Percentiles rank a stretch among this genome's conserved stretches.
Conservation (phyloP, 2,329 filamentous ascomycete species). For the Colletotrichum sp. region DNA sequence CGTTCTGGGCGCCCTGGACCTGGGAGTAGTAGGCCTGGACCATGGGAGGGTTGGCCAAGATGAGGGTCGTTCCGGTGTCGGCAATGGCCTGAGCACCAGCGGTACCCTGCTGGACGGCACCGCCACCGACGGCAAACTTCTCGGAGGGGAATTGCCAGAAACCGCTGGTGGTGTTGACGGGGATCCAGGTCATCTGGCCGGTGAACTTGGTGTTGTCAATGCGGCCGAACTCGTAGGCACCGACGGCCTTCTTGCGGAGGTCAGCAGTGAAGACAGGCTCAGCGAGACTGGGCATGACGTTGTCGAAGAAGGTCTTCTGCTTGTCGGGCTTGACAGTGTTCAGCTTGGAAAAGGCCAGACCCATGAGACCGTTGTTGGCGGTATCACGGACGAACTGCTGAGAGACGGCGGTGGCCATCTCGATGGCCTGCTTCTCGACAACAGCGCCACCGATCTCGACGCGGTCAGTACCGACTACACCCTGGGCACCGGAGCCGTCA, state of each 20-base stretch:
- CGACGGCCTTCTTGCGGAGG: constrained; percentile 63
- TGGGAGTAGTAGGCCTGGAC: constrained; percentile 54
- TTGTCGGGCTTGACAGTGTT: constrained; percentile 67
- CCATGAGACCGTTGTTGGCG: constrained; percentile 72
- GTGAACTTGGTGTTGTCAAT: constrained; percentile 69
- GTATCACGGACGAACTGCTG: constrained; percentile 62
- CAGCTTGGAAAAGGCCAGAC: constrained; percentile 68
- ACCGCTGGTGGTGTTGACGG: constrained; percentile 65
- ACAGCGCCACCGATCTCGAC: constrained; percentile 71
- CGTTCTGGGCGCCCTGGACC: constrained; percentile 46
- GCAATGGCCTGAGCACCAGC: constrained; percentile 52
- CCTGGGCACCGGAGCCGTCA: constrained; percentile 67
- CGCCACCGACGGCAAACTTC: constrained; percentile 59
- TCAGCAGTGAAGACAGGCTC: constrained; percentile 75
- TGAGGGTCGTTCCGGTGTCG: constrained; percentile 68
- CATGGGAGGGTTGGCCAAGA: constrained; percentile 61
- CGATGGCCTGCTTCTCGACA: constrained; percentile 68
- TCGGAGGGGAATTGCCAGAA: constrained; percentile 73
- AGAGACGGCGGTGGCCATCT: constrained; percentile 66
- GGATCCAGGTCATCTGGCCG: constrained; percentile 66
- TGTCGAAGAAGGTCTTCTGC: constrained; percentile 79
- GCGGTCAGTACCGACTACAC: constrained; percentile 70
- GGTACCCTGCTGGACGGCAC: constrained; percentile 36
- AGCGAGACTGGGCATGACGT: constrained; percentile 64
- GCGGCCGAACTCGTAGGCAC: constrained; percentile 76